Evolutionary conservation across 345 rosid genomes (phyloP).

Genomic region (Reutealis trisperma): DNA sequence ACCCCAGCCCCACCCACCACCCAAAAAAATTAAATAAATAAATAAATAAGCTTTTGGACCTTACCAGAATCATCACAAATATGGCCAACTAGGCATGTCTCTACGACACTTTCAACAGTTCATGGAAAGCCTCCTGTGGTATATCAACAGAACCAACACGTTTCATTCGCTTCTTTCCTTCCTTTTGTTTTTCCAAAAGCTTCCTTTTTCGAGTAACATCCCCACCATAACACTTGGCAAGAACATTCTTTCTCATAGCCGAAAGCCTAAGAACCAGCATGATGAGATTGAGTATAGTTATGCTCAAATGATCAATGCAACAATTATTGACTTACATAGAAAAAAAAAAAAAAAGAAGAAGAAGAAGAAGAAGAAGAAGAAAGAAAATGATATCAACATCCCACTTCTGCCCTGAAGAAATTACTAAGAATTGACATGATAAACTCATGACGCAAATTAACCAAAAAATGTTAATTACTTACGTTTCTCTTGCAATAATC

Average conservation of each 20-base stretch:
- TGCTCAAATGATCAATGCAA: not conserved
- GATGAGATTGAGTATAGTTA: constrained; percentile 9
- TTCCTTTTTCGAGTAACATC: constrained; percentile 89
- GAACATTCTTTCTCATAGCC: constrained; percentile 97
- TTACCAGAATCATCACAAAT: constrained; percentile 7
- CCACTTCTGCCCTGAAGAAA: not conserved
- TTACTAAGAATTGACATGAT: not conserved
- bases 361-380: too few species aligned
- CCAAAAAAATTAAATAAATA: not conserved
- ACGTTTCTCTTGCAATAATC: constrained; percentile 91
- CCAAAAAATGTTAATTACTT: constrained; percentile 29
- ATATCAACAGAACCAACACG: constrained; percentile 96
- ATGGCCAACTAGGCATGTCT: constrained; percentile 5
- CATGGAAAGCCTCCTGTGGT: constrained; percentile 95
- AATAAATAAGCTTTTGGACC: not conserved
- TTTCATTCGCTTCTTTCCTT: constrained; percentile 98
- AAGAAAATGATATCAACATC: not conserved
- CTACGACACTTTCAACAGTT: constrained; percentile 83
- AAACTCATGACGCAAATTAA: not conserved
- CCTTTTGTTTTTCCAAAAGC: constrained; percentile 93
- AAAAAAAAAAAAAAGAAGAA: not conserved
- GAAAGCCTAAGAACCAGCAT: constrained; percentile 51
- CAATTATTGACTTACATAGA: not conserved
- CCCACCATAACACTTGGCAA: constrained; percentile 98
- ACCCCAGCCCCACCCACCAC: not conserved